Evolutionary conservation across 495 filamentous ascomycete species (phyloP), one percentile per base, ranked within the genome.

Genomic region (Lasiosphaeria miniovina): DNA sequence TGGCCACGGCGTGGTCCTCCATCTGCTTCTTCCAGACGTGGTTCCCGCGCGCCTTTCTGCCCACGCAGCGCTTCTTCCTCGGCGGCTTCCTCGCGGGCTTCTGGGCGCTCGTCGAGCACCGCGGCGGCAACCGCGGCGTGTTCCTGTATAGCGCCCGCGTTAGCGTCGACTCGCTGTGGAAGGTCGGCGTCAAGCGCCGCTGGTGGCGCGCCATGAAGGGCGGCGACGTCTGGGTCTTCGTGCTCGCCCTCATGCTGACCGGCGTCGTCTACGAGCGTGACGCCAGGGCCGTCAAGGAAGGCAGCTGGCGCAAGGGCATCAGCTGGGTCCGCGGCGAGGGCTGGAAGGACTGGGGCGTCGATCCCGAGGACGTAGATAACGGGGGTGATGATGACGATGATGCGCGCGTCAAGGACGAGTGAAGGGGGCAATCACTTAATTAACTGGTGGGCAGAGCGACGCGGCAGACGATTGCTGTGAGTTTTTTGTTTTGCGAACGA

Each of bases 11-110:
- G 40, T 98, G 94, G 94, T 91, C 82, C 14, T 86, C 85, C 60
- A 85, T 96, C 61, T 98, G 94, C 74, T 81, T 96, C 67, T 88
- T 96, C 75, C 88, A 93, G 70, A 75, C 82, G 35, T 79, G 87
- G 59, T 78, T 98, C 9, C 92, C 94, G 0, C 81, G 88, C 24
- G 77, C 80, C 0, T 79, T 89, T 17, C 75, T 97, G n/a, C 84
- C 93, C 0, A 90, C 85, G 4, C 86, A 89, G 65, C 82, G 94
- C 4, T 93, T 93, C 77, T 96, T 92, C 79, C 72, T 96, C 3
- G 92, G 90, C 57, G 94, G 94, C 14, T 88, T 90, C 61, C 58
- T 95, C 6, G 91, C 87, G 1, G 94, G 94, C 2, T 65, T 93
- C 15, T 96, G 91, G 83, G 89, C 89, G 4, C 85, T 89, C 68